Evolutionary conservation across 1,284 basidiomycete genomes (phyloP).

Genomic region (Acaromyces ingoldii): DNA sequence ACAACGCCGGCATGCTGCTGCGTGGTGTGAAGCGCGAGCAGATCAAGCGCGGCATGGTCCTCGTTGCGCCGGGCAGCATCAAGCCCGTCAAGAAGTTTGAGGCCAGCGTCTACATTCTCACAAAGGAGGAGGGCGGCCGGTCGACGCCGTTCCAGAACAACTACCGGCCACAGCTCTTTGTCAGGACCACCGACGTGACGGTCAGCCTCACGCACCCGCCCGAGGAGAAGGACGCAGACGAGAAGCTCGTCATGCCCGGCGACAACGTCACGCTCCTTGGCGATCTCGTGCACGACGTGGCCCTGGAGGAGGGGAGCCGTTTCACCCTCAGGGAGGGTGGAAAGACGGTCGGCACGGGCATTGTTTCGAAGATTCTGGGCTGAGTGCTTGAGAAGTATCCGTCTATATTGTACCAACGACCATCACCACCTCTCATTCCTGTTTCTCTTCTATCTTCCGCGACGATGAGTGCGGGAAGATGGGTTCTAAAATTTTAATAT

Average conservation of each 20-base stretch:
- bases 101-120: constrained; percentile 57
- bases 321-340: constrained; percentile 98
- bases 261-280: constrained; percentile 95
- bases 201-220: constrained; percentile 79
- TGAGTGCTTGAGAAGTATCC: not conserved
- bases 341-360: constrained; percentile 61
- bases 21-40: constrained; percentile 98
- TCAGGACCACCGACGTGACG: constrained; percentile 93
- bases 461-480: too few relatives aligned
- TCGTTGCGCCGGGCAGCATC: constrained; percentile 85
- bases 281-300: constrained; percentile 78
- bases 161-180: constrained; percentile 92
- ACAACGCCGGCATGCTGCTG: constrained; percentile 97
- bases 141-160: constrained; percentile 96
- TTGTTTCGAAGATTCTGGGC: constrained; percentile 41
- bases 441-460: too few relatives aligned
- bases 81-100: constrained; percentile 87
- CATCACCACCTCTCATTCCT: too few relatives aligned
- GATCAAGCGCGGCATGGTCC: constrained; percentile 85
- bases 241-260: constrained; percentile 86
- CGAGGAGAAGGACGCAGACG: constrained; percentile 56
- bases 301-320: constrained; percentile 84
- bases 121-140: constrained; percentile 96
- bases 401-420: too few relatives aligned
- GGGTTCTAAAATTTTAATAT: too few relatives aligned